A percentile compares a stretch with the other conserved stretches of the same genome.
Evolutionary conservation across 2,329 filamentous ascomycete genomes (phyloP).

Genomic region (Exophiala calicioides): DNA sequence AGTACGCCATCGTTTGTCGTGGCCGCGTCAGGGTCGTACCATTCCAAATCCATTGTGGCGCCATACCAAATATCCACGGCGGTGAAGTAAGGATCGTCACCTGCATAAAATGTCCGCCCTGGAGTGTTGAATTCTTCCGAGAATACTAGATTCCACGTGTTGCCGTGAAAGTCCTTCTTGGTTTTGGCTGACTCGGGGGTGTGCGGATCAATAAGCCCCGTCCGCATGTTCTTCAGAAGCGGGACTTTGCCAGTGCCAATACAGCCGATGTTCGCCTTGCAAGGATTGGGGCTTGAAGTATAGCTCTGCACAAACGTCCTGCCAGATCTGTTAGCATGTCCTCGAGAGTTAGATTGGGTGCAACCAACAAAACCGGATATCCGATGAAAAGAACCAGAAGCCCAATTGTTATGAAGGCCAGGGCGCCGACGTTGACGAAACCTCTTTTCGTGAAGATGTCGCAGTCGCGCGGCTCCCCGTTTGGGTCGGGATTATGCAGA

Average conservation of each 20-base stretch:
- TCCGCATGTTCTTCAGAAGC: slow-evolving; percentile 62
- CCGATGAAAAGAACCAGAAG: slow-evolving; percentile 67
- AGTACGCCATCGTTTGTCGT: slow-evolving; percentile 64
- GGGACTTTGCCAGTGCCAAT: slow-evolving; percentile 53
- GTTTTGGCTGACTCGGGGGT: slow-evolving; percentile 61
- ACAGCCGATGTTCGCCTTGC: slow-evolving; percentile 47
- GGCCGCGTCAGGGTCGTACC: slow-evolving; percentile 70
- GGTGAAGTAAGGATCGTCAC: slow-evolving; percentile 69
- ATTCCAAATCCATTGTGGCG: slow-evolving; percentile 69
- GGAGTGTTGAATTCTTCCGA: slow-evolving; percentile 71
- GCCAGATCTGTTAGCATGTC: slow-evolving; percentile 29
- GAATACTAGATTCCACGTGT: slow-evolving; percentile 65
- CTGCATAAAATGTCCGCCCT: slow-evolving; percentile 69
- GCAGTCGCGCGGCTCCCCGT: slow-evolving; percentile 62
- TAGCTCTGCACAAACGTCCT: slow-evolving; percentile 60
- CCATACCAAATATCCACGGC: slow-evolving; percentile 72
- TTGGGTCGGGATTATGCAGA: slow-evolving; percentile 68
- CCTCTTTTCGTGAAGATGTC: slow-evolving; percentile 67
- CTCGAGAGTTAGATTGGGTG: slow-evolving; percentile 8
- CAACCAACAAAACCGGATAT: slow-evolving; percentile 67
- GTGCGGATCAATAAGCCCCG: slow-evolving; percentile 65
- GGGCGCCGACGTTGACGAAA: slow-evolving; percentile 63
- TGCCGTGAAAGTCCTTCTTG: slow-evolving; percentile 60
- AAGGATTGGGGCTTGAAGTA: slow-evolving; percentile 38
- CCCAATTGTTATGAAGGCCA: slow-evolving; percentile 61